Evolutionary conservation across 1,284 basidiomycete species (phyloP).

Genomic region (Phaffia rhodozyma): DNA sequence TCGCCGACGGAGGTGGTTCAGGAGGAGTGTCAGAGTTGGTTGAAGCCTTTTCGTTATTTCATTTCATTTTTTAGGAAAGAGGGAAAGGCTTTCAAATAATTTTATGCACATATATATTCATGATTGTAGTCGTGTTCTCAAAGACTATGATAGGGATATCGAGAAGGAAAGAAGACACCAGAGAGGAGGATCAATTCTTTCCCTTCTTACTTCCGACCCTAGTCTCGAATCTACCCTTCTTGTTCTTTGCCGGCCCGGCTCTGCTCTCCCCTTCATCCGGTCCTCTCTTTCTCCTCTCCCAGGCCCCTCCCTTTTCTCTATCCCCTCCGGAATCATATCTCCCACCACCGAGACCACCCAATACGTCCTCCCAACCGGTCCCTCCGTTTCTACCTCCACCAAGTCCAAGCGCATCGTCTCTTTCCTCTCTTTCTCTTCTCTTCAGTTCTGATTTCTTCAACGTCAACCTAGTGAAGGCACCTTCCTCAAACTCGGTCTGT

Average conservation of each 20-base stretch:
- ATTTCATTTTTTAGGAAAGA: too few species aligned
- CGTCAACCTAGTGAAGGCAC: slow-evolving; percentile 83
- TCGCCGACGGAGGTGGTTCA: too few species aligned
- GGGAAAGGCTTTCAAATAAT: too few species aligned
- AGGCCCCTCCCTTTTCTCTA: slow-evolving; percentile 45
- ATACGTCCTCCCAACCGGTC: slow-evolving; percentile 40
- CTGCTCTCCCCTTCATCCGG: slow-evolving; percentile 28
- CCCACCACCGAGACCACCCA: slow-evolving; percentile 29
- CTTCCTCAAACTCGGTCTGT: slow-evolving; percentile 84
- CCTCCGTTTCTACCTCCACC: slow-evolving; percentile 31
- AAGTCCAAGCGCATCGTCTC: slow-evolving; percentile 75
- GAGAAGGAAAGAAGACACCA: not conserved
- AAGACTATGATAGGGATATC: too few species aligned
- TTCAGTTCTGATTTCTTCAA: slow-evolving; percentile 82
- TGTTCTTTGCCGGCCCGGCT: slow-evolving; percentile 41
- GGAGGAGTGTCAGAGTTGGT: too few species aligned
- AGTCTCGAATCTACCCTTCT: slow-evolving; percentile 64
- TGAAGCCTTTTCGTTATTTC: too few species aligned
- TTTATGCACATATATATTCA: too few species aligned
- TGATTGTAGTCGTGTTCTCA: too few species aligned
- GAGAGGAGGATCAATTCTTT: slow-evolving; percentile 2
- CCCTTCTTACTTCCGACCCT: slow-evolving; percentile 42
- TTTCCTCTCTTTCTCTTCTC: slow-evolving; percentile 72
- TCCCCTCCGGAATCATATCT: slow-evolving; percentile 39
- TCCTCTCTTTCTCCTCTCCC: slow-evolving; percentile 39